These are phyloP conservation scores for Leptographium radiaticola DNA, from an alignment of 2,329 filamentous ascomycete species.

Conservation along the genomic window DNA sequence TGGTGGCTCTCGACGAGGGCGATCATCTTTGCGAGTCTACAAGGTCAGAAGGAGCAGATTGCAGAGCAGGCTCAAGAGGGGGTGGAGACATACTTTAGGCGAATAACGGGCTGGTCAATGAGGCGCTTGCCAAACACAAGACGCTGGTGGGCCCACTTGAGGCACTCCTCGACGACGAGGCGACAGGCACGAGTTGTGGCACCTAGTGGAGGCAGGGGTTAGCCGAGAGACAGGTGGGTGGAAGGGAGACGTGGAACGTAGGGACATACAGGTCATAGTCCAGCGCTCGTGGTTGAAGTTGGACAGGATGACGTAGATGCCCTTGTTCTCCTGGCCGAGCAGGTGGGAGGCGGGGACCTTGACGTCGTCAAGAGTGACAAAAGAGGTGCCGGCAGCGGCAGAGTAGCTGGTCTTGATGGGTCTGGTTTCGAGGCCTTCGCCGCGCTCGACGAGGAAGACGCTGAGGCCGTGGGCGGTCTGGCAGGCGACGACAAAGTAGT, in stretches of 20 bases:
- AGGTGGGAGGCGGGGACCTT: slow-evolving; percentile 71
- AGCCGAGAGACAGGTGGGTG: neutral
- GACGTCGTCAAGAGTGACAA: slow-evolving; percentile 73
- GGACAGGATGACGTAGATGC: slow-evolving; percentile 68
- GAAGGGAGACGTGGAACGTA: neutral
- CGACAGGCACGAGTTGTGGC: slow-evolving; percentile 52
- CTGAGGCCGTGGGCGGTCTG: slow-evolving; percentile 68
- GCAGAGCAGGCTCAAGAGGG: neutral
- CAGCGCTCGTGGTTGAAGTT: slow-evolving; percentile 87
- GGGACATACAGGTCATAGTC: slow-evolving; percentile 51
- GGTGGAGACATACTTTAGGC: slow-evolving; percentile 50
- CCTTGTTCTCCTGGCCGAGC: slow-evolving; percentile 72
- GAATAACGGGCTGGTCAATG: slow-evolving; percentile 71
- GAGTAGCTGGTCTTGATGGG: slow-evolving; percentile 75
- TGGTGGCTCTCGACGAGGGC: slow-evolving; percentile 70
- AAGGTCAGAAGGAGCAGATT: slow-evolving; percentile 41
- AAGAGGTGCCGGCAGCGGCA: slow-evolving; percentile 63
- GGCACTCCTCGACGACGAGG: slow-evolving; percentile 64
- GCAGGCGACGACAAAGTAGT: slow-evolving; percentile 76
- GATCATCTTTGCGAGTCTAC: slow-evolving; percentile 81
- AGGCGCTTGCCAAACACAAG: slow-evolving; percentile 73
- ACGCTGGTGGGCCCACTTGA: slow-evolving; percentile 83
- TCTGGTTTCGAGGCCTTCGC: slow-evolving; percentile 63
- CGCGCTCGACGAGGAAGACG: slow-evolving; percentile 61
- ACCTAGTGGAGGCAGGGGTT: slow-evolving; percentile 15